Evolutionary conservation across 2,329 filamentous ascomycete genomes (phyloP), one percentile per base, ranked within the genome.

Genomic region (Sclerotinia glacialis): DNA sequence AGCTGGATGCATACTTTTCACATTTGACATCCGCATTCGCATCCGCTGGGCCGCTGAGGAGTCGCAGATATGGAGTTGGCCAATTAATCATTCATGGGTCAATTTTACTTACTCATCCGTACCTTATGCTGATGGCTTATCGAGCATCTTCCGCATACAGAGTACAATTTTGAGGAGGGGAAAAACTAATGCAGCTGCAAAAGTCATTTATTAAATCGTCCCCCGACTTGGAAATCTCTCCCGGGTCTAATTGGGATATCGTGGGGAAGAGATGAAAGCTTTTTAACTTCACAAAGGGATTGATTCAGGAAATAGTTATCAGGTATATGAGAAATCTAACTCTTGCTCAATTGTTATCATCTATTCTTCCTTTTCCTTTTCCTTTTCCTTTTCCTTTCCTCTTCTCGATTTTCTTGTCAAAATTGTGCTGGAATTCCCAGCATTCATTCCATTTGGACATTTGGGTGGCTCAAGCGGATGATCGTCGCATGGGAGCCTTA

Each of bases 401-500:
- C 21, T 53, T 12, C 18, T 14, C 12, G 14, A 3, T 12, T 21
- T 34, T 34, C 8, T 2, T 14, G 18, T 47, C 14, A 8, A 23
- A 18, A 40, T 28, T 23, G 28, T 37, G 44, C 23, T 21, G 28
- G 12, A 58, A 8, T 23, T 11, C 40, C 21, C 21, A 18, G 56
- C 23, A 47, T 47, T 49, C 23, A 47, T 47, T 49, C 16, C 14
- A 12, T 23, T 26, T 26, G 44, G 44, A 49, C 26, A 47, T 18
- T 60, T 42, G 1, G 6, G 31, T 56, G 52, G 40, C 62, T 64
- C 26, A 58, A 47, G 34, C 59, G 60, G 52, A 56, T 67, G 65
- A 67, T 67, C 65, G 50, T 56, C 65, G 21, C 65, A 67, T 64
- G 59, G 59, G 7, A 50, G 34, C 23, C 31, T 14, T 12, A 56